phyloP scores from a whole-genome alignment of 1,284 basidiomycete species.

The Mycena citricolor region DNA sequence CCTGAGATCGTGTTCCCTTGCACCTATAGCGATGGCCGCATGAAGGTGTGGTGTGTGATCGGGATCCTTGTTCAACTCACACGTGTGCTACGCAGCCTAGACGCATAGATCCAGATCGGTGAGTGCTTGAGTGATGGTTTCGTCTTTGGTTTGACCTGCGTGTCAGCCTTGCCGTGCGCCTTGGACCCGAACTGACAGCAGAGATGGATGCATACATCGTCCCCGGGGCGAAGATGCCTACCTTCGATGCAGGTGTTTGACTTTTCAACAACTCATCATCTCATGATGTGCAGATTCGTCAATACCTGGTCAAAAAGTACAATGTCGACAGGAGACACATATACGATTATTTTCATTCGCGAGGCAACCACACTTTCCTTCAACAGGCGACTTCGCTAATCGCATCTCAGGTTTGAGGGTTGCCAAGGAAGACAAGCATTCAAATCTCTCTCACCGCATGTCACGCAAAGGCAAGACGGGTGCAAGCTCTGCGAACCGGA shows the following conservation, averaged over 20 bases:
- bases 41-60: conserved; percentile 11
- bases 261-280: neutral
- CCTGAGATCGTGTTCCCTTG: conserved; percentile 4
- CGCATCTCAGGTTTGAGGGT: conserved; percentile 56
- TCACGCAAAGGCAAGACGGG: conserved; percentile 38
- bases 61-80: neutral
- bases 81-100: conserved; percentile 24
- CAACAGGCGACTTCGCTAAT: neutral
- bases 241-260: conserved; percentile 40
- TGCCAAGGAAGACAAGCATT: conserved; percentile 63
- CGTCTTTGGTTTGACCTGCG: conserved; percentile 1
- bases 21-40: conserved; percentile 9
- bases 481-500: too few relatives aligned
- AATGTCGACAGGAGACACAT: conserved; percentile 69
- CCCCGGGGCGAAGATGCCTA: conserved; percentile 72
- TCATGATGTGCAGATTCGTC: conserved; percentile 45
- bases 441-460: conserved; percentile 43
- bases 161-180: conserved; percentile 57
- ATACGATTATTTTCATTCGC: conserved; percentile 73
- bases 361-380: conserved; percentile 34
- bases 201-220: conserved; percentile 66
- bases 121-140: neutral
- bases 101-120: conserved; percentile 49
- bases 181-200: conserved; percentile 62
- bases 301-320: conserved; percentile 65